These are phyloP conservation scores for Neopestalotiopsis rosae DNA, from an alignment of 2,329 filamentous ascomycete genomes.

Conservation along the genomic window DNA sequence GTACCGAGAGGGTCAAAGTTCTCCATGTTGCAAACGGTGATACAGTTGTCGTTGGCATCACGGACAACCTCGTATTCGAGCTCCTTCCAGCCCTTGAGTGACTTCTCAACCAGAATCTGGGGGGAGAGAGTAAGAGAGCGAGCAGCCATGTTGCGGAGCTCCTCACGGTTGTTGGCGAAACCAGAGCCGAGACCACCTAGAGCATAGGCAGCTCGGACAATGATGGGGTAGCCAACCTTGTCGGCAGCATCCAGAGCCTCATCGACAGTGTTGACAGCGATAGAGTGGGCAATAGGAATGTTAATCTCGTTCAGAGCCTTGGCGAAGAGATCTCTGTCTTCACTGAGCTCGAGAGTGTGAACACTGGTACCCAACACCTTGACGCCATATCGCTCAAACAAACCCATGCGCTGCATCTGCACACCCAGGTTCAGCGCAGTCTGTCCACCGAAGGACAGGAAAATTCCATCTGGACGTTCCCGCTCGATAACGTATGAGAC, in stretches of 20 bases:
- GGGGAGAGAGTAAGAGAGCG: conserved; percentile 91
- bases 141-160: conserved; percentile 91
- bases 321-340: conserved; percentile 95
- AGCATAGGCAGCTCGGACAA: conserved; percentile 95
- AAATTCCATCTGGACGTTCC: conserved; percentile 94
- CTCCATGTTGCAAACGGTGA: conserved; percentile 98
- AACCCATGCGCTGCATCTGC: conserved; percentile 93
- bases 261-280: conserved; percentile 89
- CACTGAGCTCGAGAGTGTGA: conserved; percentile 89
- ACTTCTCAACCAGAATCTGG: conserved; percentile 98
- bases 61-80: conserved; percentile 98
- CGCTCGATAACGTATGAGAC: conserved; percentile 97
- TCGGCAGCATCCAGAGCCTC: conserved; percentile 89
- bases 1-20: conserved; percentile 98
- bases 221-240: conserved; percentile 93
- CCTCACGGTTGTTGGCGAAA: conserved; percentile 92
- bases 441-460: conserved; percentile 96
- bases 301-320: conserved; percentile 96
- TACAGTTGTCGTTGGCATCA: conserved; percentile 97
- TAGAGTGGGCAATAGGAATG: conserved; percentile 95
- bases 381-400: conserved; percentile 94
- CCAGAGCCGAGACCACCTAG: conserved; percentile 95
- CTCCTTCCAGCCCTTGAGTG: conserved; percentile 99
- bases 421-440: conserved; percentile 97
- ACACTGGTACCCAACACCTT: conserved; percentile 95